phyloP scores from a whole-genome alignment of 2,329 filamentous ascomycete genomes.

The Aspergillus japonicus region DNA sequence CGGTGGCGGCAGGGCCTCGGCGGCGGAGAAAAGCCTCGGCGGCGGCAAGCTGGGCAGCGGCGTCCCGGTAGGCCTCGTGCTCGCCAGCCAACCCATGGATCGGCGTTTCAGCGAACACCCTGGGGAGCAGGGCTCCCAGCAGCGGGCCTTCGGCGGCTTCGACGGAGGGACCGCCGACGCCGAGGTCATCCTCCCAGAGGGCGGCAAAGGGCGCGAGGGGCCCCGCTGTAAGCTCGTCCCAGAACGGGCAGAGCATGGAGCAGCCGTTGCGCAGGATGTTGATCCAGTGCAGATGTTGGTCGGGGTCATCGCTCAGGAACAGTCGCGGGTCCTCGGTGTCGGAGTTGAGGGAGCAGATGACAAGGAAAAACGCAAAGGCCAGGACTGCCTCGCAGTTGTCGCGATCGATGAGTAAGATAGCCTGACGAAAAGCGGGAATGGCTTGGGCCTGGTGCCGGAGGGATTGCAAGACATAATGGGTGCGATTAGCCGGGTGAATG shows the following conservation, averaged over 20 bases:
- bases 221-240: not conserved
- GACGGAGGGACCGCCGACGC: not conserved
- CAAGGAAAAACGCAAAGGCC: not conserved
- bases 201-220: not conserved
- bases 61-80: not conserved
- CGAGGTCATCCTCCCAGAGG: not conserved
- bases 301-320: not conserved
- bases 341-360: not conserved
- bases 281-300: conserved; percentile 1
- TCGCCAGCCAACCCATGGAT: too few species aligned
- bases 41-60: not conserved
- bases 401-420: not conserved
- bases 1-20: not conserved
- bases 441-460: not conserved
- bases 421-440: not conserved
- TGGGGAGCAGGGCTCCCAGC: not conserved
- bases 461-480: not conserved
- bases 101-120: not conserved
- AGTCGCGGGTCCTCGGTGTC: not conserved
- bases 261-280: conserved; percentile 8
- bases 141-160: not conserved
- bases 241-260: conserved; percentile 7
- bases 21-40: not conserved
- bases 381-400: conserved; percentile 9
- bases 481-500: not conserved